phyloP scores from a whole-genome alignment of 192 early-diverging fungal genomes.

The Gaertneriomyces semiglobifer region DNA sequence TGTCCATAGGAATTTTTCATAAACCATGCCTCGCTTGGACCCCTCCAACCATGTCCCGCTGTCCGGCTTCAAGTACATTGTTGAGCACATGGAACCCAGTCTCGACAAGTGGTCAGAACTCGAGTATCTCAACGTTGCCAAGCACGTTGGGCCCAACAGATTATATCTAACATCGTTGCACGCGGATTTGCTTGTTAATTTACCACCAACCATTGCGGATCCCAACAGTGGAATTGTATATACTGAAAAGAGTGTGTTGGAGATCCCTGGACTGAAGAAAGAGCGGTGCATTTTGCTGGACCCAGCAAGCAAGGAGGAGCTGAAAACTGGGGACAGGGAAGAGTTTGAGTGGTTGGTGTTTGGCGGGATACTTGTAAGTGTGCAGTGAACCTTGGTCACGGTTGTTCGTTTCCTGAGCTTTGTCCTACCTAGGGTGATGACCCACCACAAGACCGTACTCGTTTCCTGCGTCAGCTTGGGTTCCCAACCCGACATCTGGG shows the following conservation, averaged over 20 bases:
- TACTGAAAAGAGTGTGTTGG: slow-evolving; percentile 22
- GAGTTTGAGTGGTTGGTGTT: slow-evolving; percentile 73
- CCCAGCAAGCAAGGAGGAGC: slow-evolving; percentile 53
- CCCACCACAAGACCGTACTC: slow-evolving; percentile 47
- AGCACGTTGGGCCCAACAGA: slow-evolving; percentile 54
- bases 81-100: slow-evolving; percentile 74
- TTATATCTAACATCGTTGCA: slow-evolving; percentile 62
- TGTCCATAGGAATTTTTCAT: too few relatives aligned
- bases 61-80: slow-evolving; percentile 55
- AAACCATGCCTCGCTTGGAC: background rate
- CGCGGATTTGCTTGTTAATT: slow-evolving; percentile 40
- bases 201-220: slow-evolving; percentile 20
- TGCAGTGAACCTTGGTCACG: slow-evolving; percentile 34
- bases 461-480: slow-evolving; percentile 63
- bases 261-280: slow-evolving; percentile 47
- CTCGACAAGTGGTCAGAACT: slow-evolving; percentile 69
- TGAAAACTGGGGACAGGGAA: slow-evolving; percentile 64
- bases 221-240: slow-evolving; percentile 9
- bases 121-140: slow-evolving; percentile 74
- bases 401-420: slow-evolving; percentile 34
- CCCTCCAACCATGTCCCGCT: background rate
- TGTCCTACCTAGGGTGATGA: slow-evolving; percentile 40
- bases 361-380: slow-evolving; percentile 70
- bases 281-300: slow-evolving; percentile 69
- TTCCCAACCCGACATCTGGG: slow-evolving; percentile 72